These are phyloP conservation scores for Metarhizium rileyi DNA, from an alignment of 2,329 filamentous ascomycete species.

Conservation along the genomic window DNA sequence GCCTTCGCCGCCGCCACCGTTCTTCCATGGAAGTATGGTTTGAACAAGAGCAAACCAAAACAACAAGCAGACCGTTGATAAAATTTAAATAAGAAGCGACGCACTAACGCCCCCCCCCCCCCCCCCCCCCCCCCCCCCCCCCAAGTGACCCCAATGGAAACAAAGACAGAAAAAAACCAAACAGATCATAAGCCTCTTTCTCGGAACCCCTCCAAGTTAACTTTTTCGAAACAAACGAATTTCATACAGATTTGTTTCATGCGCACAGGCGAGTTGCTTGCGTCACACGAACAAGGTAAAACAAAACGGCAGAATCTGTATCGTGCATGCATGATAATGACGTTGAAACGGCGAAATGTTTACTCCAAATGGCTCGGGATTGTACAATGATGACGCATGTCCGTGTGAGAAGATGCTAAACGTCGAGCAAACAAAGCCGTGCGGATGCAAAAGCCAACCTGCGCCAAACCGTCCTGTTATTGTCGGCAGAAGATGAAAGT, in stretches of 20 bases:
- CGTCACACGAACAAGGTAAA: not conserved
- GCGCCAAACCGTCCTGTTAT: not conserved
- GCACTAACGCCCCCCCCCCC: not conserved
- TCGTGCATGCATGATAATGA: conserved; percentile 5
- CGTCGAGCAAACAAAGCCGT: not conserved
- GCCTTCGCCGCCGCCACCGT: not conserved
- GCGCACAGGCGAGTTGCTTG: not conserved
- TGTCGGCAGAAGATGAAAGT: not conserved
- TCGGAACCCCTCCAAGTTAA: conserved; percentile 7
- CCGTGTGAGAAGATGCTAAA: not conserved
- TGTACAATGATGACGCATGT: conserved; percentile 6
- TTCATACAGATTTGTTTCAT: conserved; percentile 6
- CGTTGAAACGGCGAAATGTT: conserved; percentile 9
- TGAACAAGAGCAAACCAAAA: not conserved
- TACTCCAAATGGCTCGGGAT: conserved; percentile 5
- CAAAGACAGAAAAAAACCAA: not conserved
- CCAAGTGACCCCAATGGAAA: not conserved
- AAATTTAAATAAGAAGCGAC: not conserved
- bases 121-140: no score
- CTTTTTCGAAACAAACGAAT: conserved; percentile 6
- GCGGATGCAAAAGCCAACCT: not conserved
- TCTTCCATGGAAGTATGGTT: not conserved
- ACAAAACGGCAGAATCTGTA: not conserved
- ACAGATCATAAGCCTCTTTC: conserved; percentile 1
- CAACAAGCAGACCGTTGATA: not conserved